These are phyloP conservation scores for Nicotiana otophora DNA, from an alignment of 257 asterid species.

Conservation along the genomic window DNA sequence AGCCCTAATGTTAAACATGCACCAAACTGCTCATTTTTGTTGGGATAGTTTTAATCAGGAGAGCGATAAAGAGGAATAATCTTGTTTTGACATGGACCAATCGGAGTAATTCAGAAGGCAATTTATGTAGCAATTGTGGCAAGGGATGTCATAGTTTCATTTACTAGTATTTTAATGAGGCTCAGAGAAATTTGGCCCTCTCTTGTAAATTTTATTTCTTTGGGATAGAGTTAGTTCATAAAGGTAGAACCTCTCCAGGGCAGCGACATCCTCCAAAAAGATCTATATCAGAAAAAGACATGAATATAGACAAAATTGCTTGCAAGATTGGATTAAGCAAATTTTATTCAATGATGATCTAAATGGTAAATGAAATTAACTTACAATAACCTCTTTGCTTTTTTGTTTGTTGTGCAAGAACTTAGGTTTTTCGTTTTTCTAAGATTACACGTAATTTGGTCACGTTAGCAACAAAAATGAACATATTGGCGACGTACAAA, in stretches of 20 bases:
- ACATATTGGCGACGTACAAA: no score
- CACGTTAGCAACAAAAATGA: no score
- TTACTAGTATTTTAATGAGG: not conserved
- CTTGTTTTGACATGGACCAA: not conserved
- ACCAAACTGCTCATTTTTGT: not conserved
- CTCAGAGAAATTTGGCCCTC: not conserved
- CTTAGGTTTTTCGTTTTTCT: no score
- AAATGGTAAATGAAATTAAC: no score
- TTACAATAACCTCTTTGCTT: no score
- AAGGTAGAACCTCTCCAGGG: not conserved
- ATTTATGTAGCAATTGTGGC: not conserved
- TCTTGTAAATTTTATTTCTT: no score
- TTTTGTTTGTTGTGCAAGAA: no score
- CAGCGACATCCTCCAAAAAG: not conserved
- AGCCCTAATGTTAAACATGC: no score
- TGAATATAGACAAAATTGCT: not conserved
- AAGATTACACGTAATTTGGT: no score
- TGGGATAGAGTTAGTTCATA: not conserved
- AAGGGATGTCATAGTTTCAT: not conserved
- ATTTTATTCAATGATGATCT: no score
- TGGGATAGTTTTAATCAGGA: not conserved
- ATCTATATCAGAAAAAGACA: no score
- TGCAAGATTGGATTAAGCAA: not conserved
- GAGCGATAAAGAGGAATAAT: not conserved
- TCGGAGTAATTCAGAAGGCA: not conserved